Conservation (phyloP, 2,329 filamentous ascomycete species). For the Sporothrix brasiliensis region DNA sequence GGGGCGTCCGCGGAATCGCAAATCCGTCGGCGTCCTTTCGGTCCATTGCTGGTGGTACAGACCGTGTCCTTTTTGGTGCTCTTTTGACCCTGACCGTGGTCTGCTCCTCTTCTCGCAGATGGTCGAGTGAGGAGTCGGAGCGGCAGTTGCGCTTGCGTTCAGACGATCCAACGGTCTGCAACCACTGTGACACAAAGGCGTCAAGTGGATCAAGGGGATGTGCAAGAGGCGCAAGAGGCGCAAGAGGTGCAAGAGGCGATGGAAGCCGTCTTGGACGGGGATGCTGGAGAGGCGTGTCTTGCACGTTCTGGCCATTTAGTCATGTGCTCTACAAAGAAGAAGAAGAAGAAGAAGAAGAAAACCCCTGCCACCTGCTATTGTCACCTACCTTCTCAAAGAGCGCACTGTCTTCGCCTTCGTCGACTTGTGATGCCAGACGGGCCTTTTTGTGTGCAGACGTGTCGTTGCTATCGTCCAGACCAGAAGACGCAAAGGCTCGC, state of each 20-base stretch:
- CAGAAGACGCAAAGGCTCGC: too few species aligned
- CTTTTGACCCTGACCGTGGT: too few species aligned
- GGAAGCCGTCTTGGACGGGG: conserved; percentile 12
- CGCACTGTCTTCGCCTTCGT: too few species aligned
- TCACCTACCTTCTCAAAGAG: too few species aligned
- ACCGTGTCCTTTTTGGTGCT: neutral
- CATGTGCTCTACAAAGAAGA: too few species aligned
- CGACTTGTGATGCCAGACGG: too few species aligned
- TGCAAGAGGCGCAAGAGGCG: too few species aligned
- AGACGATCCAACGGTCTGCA: conserved; percentile 13
- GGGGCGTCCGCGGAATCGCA: neutral
- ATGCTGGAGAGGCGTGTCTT: neutral
- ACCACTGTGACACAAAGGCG: conserved; percentile 5
- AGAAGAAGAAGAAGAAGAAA: too few species aligned
- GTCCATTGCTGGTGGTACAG: neutral
- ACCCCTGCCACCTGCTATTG: too few species aligned
- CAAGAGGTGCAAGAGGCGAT: conserved; percentile 16
- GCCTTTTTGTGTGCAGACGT: too few species aligned
- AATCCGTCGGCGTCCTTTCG: neutral
- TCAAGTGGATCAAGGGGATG: neutral
- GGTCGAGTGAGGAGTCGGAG: neutral
- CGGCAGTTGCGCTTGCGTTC: neutral
- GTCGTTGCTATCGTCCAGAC: too few species aligned
- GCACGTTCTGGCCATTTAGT: too few species aligned
- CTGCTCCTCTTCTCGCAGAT: neutral